Conservation (phyloP, 495 filamentous ascomycete species). For the Aspergillus wentii region DNA sequence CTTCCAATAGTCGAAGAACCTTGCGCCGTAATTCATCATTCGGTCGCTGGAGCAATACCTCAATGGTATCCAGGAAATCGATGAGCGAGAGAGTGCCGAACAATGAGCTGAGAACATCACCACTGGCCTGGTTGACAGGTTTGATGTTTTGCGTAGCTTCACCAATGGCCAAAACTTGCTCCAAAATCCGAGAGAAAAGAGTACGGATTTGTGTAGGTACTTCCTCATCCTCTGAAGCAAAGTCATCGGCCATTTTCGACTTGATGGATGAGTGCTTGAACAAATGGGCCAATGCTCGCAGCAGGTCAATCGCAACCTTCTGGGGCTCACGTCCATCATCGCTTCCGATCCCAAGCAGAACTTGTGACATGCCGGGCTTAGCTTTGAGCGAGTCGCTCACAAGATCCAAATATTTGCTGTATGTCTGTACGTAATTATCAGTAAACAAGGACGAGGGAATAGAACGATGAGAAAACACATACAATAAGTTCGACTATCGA, state of each 20-base stretch:
- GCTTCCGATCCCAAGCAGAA: slow-evolving; percentile 60
- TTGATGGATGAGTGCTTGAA: slow-evolving; percentile 42
- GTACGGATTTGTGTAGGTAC: slow-evolving; percentile 56
- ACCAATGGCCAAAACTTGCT: slow-evolving; percentile 58
- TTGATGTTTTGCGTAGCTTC: slow-evolving; percentile 56
- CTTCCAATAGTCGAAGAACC: slow-evolving; percentile 72
- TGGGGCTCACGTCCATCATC: slow-evolving; percentile 56
- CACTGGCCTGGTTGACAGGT: slow-evolving; percentile 57
- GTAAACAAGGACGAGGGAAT: background rate
- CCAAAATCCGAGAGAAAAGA: slow-evolving; percentile 66
- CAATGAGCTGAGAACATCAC: slow-evolving; percentile 65
- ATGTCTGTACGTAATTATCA: slow-evolving; percentile 39
- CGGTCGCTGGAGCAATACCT: slow-evolving; percentile 66
- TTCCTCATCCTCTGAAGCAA: slow-evolving; percentile 30
- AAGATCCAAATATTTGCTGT: slow-evolving; percentile 66
- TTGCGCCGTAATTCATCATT: slow-evolving; percentile 70
- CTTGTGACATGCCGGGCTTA: slow-evolving; percentile 61
- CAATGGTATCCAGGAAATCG: slow-evolving; percentile 81
- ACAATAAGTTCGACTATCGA: slow-evolving; percentile 60
- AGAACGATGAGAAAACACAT: slow-evolving; percentile 4
- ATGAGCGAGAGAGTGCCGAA: slow-evolving; percentile 74
- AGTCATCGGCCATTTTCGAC: slow-evolving; percentile 33
- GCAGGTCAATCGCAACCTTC: slow-evolving; percentile 56
- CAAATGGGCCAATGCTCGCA: slow-evolving; percentile 43
- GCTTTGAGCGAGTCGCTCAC: slow-evolving; percentile 67